Conservation (phyloP, 1,139 yeast genomes). For the Debaryomyces nepalensis region DNA sequence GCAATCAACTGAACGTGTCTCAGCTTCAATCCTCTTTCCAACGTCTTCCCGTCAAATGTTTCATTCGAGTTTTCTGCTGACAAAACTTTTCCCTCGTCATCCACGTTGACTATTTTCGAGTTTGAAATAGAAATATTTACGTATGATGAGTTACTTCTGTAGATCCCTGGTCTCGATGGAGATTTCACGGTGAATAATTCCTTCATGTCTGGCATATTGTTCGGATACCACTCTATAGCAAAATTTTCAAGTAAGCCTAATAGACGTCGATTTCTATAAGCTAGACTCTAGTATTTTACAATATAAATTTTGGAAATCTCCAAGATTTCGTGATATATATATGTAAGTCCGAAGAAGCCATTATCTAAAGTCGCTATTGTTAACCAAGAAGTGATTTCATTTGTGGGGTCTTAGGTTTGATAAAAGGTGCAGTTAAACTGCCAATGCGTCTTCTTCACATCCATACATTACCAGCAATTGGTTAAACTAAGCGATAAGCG, state of each 20-base stretch:
- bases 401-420: too few relatives aligned
- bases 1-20: conserved; percentile 46
- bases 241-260: too few relatives aligned
- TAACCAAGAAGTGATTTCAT: background rate
- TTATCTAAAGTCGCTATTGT: too few relatives aligned
- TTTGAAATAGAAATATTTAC: conserved; percentile 39
- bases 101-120: conserved; percentile 35
- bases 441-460: background rate
- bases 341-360: too few relatives aligned
- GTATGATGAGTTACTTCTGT: conserved; percentile 28
- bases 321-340: background rate
- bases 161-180: conserved; percentile 21
- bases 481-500: conserved; percentile 7
- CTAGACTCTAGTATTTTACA: too few relatives aligned
- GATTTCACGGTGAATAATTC: conserved; percentile 22
- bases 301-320: too few relatives aligned
- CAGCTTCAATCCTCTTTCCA: conserved; percentile 43
- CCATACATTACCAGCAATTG: background rate
- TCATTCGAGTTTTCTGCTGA: conserved; percentile 29
- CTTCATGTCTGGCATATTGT: conserved; percentile 5
- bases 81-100: conserved; percentile 34
- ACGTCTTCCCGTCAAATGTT: conserved; percentile 23
- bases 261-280: too few relatives aligned
- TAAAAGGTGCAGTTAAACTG: too few relatives aligned
- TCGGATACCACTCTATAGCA: too few relatives aligned